Base-by-base conservation (phyloP, 768 basidiomycete species). In the Lyophyllum semitale region DNA sequence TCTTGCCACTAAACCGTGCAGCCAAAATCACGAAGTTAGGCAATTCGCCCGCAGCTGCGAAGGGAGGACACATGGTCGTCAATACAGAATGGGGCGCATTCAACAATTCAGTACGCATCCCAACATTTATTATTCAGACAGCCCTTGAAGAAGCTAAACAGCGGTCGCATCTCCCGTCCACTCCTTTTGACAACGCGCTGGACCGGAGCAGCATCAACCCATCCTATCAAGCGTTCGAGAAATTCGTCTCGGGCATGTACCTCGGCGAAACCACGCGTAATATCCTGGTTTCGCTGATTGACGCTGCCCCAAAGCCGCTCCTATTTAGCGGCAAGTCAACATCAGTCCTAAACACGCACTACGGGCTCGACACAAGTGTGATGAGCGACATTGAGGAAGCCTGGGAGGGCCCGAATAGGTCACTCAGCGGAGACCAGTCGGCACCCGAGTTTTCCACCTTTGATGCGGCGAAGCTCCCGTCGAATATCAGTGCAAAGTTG, bases 71-170 rank as follows among this genome's bases (percentile, higher is more conserved):
- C 60, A 99, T 99, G 97, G 83, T 98, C 52, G 84, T 98, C 53
- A 99, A 99, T 74, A 92, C 92, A 7, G 97, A 98, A 74, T 98
- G 96, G 97, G 97, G 97, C 58, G 97, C 85, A 23, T 97, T 98
- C 74, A 92, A 99, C 71, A 98, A 97, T 71, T 81, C 86, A 47
- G 94, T 93, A 68, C 62, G 85, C 72, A 20, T n/a, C 3, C 15
- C 41, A 7, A 44, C 20, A 29, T 25, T 20, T 20, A 42, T 47
- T 11, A 5, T 29, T 1, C 30, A n/a, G 33, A 18, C 30, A 9
- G 23, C 2, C 20, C 27, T 48, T 52, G 45, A 59, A 42, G 51
- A 37, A 51, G 53, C 44, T 32, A 41, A 8, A 33, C 59, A 95
- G 88, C 87, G 95, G 53, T 78, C 83, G 11, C 85, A 88, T 48